These are phyloP conservation scores for Auricularia heimuer DNA, from an alignment of 768 basidiomycete genomes.

Conservation along the genomic window DNA sequence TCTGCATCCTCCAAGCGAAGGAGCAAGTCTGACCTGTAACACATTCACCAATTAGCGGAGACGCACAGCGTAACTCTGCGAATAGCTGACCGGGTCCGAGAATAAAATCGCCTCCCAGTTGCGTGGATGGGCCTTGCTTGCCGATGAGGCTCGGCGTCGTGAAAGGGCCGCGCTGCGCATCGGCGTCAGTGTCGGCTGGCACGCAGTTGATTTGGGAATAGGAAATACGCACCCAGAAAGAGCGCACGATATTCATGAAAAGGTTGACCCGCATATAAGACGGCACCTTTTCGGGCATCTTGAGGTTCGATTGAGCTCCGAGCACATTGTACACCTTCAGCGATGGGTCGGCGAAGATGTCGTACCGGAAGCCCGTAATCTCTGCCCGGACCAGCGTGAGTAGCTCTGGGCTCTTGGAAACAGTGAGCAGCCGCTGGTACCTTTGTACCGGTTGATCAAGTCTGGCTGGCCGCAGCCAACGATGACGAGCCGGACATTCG, in stretches of 20 bases:
- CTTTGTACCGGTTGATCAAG: constrained; percentile 39
- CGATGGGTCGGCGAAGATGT: constrained; percentile 57
- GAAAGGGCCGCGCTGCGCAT: constrained; percentile 25
- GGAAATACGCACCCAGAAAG: not conserved
- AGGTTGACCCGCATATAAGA: not conserved
- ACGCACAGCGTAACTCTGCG: not conserved
- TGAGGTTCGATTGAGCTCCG: constrained; percentile 41
- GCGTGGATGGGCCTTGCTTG: constrained; percentile 51
- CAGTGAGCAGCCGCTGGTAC: constrained; percentile 17
- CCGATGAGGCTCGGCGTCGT: constrained; percentile 39
- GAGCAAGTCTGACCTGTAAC: constrained; percentile 33
- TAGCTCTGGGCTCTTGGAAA: not conserved
- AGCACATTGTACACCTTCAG: constrained; percentile 48
- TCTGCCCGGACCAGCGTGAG: constrained; percentile 21
- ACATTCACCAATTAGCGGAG: no score
- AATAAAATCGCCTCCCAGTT: constrained; percentile 56
- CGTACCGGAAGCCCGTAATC: constrained; percentile 33
- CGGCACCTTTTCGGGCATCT: constrained; percentile 18
- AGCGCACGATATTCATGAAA: not conserved
- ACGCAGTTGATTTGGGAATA: not conserved
- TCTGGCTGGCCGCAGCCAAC: constrained; percentile 54
- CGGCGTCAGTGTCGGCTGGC: not conserved
- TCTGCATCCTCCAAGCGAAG: constrained; percentile 48
- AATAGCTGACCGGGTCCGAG: constrained; percentile 40
- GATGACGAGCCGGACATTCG: constrained; percentile 34